These are phyloP conservation scores for Remersonia thermophila DNA, from an alignment of 2,329 filamentous ascomycete genomes.

Conservation along the genomic window DNA sequence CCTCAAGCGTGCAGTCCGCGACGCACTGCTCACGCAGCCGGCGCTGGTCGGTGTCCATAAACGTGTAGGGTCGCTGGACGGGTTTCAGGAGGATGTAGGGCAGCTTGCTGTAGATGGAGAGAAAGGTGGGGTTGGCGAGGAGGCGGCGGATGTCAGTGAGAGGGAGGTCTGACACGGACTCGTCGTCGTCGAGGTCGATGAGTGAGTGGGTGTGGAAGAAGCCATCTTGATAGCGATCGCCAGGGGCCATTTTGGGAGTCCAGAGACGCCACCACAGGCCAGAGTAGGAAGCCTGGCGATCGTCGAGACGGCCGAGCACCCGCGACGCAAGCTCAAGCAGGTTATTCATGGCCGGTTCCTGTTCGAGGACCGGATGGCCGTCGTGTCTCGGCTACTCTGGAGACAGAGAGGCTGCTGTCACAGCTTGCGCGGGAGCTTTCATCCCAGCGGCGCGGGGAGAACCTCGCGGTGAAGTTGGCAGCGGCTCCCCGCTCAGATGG, in stretches of 20 bases:
- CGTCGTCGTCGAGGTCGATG: slow-evolving; percentile 5
- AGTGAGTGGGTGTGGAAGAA: slow-evolving; percentile 6
- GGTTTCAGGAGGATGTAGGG: slow-evolving; percentile 9
- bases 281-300: slow-evolving; percentile 7
- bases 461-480: too few relatives aligned
- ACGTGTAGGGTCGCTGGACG: slow-evolving; percentile 1
- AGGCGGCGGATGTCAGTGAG: slow-evolving; percentile 7
- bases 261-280: slow-evolving; percentile 10
- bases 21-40: slow-evolving; percentile 1
- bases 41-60: slow-evolving; percentile 3
- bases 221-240: slow-evolving; percentile 10
- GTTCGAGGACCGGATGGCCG: too few relatives aligned
- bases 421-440: too few relatives aligned
- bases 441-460: too few relatives aligned
- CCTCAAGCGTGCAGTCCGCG: slow-evolving; percentile 4
- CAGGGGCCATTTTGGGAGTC: slow-evolving; percentile 8
- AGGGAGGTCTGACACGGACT: neutral
- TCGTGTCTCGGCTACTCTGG: neutral
- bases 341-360: slow-evolving; percentile 2
- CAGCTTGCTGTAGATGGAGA: slow-evolving; percentile 7
- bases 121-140: slow-evolving; percentile 4
- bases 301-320: slow-evolving; percentile 7
- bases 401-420: too few relatives aligned
- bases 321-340: slow-evolving; percentile 3
- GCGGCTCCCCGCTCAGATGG: too few relatives aligned